Evolutionary conservation across 441 rosid species (phyloP).

Genomic region (Pelargonium myrrhifolium): DNA sequence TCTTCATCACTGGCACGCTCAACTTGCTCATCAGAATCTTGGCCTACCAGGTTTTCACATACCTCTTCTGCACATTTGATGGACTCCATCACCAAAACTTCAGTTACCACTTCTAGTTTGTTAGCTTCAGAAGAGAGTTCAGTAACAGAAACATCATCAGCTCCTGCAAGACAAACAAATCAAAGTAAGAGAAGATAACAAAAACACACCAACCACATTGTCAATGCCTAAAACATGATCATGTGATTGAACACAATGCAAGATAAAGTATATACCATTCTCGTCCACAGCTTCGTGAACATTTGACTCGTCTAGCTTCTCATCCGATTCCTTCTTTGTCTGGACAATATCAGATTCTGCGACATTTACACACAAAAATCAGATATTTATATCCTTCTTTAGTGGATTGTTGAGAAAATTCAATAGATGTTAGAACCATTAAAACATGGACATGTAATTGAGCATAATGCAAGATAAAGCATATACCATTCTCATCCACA

Average conservation of each 20-base stretch:
- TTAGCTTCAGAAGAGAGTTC: conserved; percentile 12
- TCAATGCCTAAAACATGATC: neutral
- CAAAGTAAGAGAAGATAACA: neutral
- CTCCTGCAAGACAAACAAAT: conserved; percentile 16
- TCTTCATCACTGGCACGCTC: neutral
- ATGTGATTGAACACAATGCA: neutral
- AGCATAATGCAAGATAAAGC: no score
- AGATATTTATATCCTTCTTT: no score
- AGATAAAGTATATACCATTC: conserved; percentile 21
- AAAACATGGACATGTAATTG: no score
- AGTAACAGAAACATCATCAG: neutral
- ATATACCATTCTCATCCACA: conserved; percentile 5
- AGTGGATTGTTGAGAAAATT: no score
- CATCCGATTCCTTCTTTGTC: no score
- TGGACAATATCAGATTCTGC: no score
- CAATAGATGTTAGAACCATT: no score
- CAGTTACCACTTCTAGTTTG: neutral
- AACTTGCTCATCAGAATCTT: neutral
- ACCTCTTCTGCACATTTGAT: neutral
- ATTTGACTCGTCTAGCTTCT: no score
- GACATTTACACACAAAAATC: no score
- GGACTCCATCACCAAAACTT: neutral
- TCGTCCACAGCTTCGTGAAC: no score
- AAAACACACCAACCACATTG: no score
- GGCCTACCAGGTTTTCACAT: conserved; percentile 1